Percentiles rank a stretch among this genome's conserved stretches.
phyloP scores from a whole-genome alignment of 1,284 basidiomycete species.

The Xerocomus minutiporus region DNA sequence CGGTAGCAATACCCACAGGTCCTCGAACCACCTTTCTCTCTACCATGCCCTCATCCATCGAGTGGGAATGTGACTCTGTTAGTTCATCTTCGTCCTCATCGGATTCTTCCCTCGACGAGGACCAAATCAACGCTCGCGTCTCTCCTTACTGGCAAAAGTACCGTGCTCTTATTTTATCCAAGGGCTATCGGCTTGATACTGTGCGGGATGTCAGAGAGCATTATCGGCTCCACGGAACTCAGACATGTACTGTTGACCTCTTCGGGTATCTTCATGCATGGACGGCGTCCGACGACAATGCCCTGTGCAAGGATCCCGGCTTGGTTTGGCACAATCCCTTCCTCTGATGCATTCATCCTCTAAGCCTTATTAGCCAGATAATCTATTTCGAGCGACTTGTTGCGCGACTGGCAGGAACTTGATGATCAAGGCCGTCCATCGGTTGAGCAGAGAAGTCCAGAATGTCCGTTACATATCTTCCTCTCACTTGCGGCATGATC shows the following conservation, averaged over 20 bases:
- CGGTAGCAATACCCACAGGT: conserved; percentile 1
- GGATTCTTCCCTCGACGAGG: conserved; percentile 54
- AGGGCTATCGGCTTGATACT: conserved; percentile 63
- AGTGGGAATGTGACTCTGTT: conserved; percentile 31
- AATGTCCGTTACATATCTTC: conserved; percentile 53
- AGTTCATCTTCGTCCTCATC: conserved; percentile 37
- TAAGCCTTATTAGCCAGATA: conserved; percentile 49
- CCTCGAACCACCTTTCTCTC: background rate
- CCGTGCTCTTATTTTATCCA: conserved; percentile 41
- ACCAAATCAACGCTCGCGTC: conserved; percentile 54
- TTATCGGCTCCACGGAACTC: conserved; percentile 16
- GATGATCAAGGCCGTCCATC: conserved; percentile 64
- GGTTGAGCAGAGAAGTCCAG: conserved; percentile 56
- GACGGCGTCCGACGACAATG: conserved; percentile 45
- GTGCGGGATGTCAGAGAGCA: conserved; percentile 52
- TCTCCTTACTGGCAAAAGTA: conserved; percentile 60
- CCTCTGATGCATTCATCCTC: conserved; percentile 1
- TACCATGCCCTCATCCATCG: conserved; percentile 22
- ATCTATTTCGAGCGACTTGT: conserved; percentile 62
- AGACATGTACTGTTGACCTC: conserved; percentile 20
- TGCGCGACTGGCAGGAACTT: conserved; percentile 48
- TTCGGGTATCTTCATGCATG: conserved; percentile 37
- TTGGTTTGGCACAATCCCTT: conserved; percentile 42
- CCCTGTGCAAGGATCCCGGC: conserved; percentile 64
- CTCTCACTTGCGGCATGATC: conserved; percentile 47